phyloP scores from a whole-genome alignment of 257 asterid genomes.

The Hygrophila difformis region DNA sequence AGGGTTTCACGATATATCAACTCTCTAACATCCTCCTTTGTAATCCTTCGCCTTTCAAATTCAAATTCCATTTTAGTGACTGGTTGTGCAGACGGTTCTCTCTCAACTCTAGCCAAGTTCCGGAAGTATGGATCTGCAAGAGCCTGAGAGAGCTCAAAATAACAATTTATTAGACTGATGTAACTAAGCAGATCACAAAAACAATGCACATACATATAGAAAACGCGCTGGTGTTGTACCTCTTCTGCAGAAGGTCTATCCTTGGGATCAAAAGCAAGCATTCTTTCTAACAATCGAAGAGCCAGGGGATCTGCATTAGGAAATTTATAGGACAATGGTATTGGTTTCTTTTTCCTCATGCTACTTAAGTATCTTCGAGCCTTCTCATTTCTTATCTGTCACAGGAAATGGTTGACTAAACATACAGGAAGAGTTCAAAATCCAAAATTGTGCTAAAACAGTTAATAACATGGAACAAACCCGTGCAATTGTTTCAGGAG shows the following conservation, averaged over 20 bases:
- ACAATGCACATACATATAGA: neutral
- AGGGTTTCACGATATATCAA: conserved; percentile 81
- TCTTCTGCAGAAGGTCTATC: conserved; percentile 92
- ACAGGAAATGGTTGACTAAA: conserved; percentile 17
- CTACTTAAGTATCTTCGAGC: conserved; percentile 91
- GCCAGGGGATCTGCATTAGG: conserved; percentile 84
- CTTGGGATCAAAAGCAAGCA: conserved; percentile 95
- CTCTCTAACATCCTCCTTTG: conserved; percentile 89
- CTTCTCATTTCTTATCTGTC: conserved; percentile 89
- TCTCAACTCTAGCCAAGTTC: conserved; percentile 91
- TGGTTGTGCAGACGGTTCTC: conserved; percentile 94
- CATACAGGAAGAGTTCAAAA: neutral
- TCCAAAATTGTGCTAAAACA: neutral
- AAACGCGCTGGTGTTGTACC: conserved; percentile 28
- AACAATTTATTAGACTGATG: conserved; percentile 14
- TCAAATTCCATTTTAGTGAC: conserved; percentile 95
- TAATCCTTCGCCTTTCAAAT: conserved; percentile 89
- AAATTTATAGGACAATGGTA: conserved; percentile 78
- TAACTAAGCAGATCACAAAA: conserved; percentile 9
- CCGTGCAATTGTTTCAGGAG: conserved; percentile 87
- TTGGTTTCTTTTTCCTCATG: conserved; percentile 81
- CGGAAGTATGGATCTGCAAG: conserved; percentile 96
- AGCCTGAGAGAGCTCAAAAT: conserved; percentile 46
- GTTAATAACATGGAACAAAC: conserved; percentile 26
- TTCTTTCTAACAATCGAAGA: conserved; percentile 71